Evolutionary conservation across 2,329 filamentous ascomycete genomes (phyloP), one percentile per base, ranked within the genome.

Genomic region (Delphinella strobiligena): DNA sequence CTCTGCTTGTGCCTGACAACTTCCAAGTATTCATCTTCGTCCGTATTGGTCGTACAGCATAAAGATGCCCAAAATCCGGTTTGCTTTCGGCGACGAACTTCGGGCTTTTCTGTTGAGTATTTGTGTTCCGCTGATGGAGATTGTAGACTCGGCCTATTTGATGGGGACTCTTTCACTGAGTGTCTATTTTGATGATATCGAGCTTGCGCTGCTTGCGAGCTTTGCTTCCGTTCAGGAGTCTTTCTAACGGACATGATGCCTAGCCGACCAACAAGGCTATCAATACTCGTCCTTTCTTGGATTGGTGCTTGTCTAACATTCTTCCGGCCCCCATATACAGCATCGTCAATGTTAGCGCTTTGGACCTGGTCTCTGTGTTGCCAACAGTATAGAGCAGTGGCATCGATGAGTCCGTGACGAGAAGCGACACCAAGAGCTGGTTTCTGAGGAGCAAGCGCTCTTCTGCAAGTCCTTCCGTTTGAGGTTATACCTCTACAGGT

Each of bases 401-500:
- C 75, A 24, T 63, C 68, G 9, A 45, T 40, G 45, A 76, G 71
- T 35, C 75, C 69, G 41, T 66, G 62, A 2, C 72, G 46, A 56
- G 49, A 36, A 54, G 48, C 35, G 61, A 45, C 37, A n/a, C n/a
- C n/a, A n/a, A n/a, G n/a, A n/a, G n/a, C n/a, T n/a, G n/a, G n/a
- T n/a, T 55, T 58, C 45, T 56, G 64, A 8, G 73, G 61, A 15
- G 72, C 67, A 27, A 93, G 65, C 4, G 79, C 68, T 37, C 86
- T 75, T 47, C 89, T 77, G 64, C 91, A 98, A 9, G 85, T 82
- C 36, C 78, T 73, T n/a, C 91, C 91, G 49, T 71, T 76, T 19
- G 77, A 71, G 3, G 87, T 95, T 47, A 96, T 75, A 42, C 91
- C 91, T 63, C 80, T 79, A 62, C 91, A 98, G 57, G 88, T 95